Percentiles rank a stretch among this genome's conserved stretches.
Evolutionary conservation across 2,329 filamentous ascomycete species (phyloP).

Genomic region (Cordyceps militaris): DNA sequence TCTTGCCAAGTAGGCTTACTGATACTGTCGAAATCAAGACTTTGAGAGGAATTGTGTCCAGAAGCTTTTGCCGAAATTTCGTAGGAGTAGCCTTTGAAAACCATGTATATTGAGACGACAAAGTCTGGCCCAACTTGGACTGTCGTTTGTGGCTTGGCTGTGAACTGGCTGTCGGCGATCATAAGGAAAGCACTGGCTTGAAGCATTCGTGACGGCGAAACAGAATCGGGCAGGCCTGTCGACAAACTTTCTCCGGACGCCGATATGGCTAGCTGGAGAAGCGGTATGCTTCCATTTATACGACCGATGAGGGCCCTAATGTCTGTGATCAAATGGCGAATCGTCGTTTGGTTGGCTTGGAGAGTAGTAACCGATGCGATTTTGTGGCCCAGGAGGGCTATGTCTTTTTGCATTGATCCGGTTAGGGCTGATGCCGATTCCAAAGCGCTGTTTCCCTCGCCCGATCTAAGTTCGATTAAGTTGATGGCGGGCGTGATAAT

Average conservation of each 20-base stretch:
- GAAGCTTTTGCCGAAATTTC: neutral
- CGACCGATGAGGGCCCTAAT: slow-evolving; percentile 67
- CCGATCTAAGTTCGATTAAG: slow-evolving; percentile 79
- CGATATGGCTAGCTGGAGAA: slow-evolving; percentile 89
- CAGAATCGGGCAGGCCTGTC: slow-evolving; percentile 67
- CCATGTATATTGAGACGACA: slow-evolving; percentile 85
- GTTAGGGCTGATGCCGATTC: slow-evolving; percentile 81
- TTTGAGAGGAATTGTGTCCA: neutral
- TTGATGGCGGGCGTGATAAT: slow-evolving; percentile 88
- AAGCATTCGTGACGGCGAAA: slow-evolving; percentile 83
- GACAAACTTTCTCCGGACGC: slow-evolving; percentile 86
- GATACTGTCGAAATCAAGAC: slow-evolving; percentile 25
- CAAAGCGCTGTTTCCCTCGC: slow-evolving; percentile 51
- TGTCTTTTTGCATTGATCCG: slow-evolving; percentile 75
- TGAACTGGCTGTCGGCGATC: slow-evolving; percentile 78
- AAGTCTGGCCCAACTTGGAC: slow-evolving; percentile 86
- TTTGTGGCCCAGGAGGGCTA: slow-evolving; percentile 69
- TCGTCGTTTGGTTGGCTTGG: slow-evolving; percentile 40
- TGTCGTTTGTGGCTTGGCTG: slow-evolving; percentile 51
- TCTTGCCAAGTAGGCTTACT: slow-evolving; percentile 84
- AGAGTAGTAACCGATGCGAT: slow-evolving; percentile 61
- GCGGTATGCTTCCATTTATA: slow-evolving; percentile 85
- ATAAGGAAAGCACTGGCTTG: slow-evolving; percentile 91
- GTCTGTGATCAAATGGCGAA: slow-evolving; percentile 47
- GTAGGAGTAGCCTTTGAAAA: slow-evolving; percentile 72